Base-by-base conservation (phyloP, 2,329 filamentous ascomycete species). In the Trichoderma sp. region DNA sequence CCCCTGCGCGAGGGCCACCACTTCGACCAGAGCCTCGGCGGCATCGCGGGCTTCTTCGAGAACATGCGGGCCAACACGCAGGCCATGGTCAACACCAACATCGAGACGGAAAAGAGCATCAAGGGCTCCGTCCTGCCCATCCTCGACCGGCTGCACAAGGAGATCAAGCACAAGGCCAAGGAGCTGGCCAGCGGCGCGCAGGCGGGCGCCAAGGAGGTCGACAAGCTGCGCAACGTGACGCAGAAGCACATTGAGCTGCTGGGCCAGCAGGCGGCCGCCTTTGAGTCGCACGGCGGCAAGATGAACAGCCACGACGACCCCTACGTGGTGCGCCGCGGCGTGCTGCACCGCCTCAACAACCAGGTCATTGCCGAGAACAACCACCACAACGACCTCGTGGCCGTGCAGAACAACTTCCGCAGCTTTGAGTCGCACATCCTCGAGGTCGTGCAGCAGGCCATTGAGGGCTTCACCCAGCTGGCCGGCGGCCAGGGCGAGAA, bases 181-280 rank as follows among this genome's bases (percentile, higher is more conserved):
- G 93, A 97, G 78, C 85, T 99, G 57, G 84, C 86, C 50, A 84
- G 88, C 67, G 93, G 94, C 9, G 92, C 91, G 24, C 85, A 88
- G 67, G 97, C 96, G 82, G 86, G 89, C 17, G 88, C 91, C 70
- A 99, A 98, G 81, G 88, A 92, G 58, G 93, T 99, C 24, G 92
- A 97, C 68, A 97, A 96, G 81, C 88, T 92, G 9, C 90, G 94
- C 67, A 87, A 88, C 71, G 81, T 80, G 7, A 97, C 94, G 0
- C 94, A 99, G 81, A 97, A 96, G 81, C 92, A 97, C 71, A 96
- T 99, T 68, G 94, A 99, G 80, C 85, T 96, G 26, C 88, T 99
- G 1, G 93, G 92, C 45, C 90, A 95, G 79, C 88, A 96, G 72
- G 88, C 92, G 0, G 92, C 93, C 10, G 80, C 86, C 3, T 96